phyloP scores from a whole-genome alignment of 2,329 filamentous ascomycete species.

The Neocatenulostroma microsporum region DNA sequence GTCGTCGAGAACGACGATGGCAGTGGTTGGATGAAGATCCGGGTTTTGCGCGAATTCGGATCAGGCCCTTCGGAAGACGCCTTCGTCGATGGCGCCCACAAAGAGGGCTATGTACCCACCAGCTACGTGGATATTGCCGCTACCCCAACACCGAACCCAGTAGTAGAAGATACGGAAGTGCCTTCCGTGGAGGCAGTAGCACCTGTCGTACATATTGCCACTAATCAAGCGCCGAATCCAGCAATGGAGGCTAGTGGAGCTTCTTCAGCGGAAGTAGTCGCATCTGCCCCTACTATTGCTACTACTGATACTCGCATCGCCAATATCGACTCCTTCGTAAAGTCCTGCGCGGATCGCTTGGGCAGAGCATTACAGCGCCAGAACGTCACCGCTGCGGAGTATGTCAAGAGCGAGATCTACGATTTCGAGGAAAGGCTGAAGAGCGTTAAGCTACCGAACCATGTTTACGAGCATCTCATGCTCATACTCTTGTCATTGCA shows the following conservation, averaged over 20 bases:
- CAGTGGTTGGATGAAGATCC: not conserved
- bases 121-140: conserved; percentile 1
- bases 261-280: no score
- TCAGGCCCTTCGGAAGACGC: no score
- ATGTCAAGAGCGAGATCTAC: conserved; percentile 13
- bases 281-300: no score
- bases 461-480: conserved; percentile 38
- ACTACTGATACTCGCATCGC: no score
- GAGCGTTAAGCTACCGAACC: no score
- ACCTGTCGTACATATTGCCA: no score
- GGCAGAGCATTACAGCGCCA: conserved; percentile 15
- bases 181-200: no score
- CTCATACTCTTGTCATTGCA: conserved; percentile 40
- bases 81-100: not conserved
- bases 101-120: conserved; percentile 2
- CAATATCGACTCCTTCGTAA: conserved; percentile 4
- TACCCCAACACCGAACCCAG: no score
- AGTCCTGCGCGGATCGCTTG: conserved; percentile 13
- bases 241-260: no score
- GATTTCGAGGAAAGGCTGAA: conserved; percentile 5
- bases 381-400: conserved; percentile 13
- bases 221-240: no score
- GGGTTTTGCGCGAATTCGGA: no score
- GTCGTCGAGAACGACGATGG: not conserved
- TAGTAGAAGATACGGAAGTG: no score